Evolutionary conservation across 139 green algal species (phyloP), one percentile per base, ranked within the genome.

Genomic region (Klebsormidium nitens): DNA sequence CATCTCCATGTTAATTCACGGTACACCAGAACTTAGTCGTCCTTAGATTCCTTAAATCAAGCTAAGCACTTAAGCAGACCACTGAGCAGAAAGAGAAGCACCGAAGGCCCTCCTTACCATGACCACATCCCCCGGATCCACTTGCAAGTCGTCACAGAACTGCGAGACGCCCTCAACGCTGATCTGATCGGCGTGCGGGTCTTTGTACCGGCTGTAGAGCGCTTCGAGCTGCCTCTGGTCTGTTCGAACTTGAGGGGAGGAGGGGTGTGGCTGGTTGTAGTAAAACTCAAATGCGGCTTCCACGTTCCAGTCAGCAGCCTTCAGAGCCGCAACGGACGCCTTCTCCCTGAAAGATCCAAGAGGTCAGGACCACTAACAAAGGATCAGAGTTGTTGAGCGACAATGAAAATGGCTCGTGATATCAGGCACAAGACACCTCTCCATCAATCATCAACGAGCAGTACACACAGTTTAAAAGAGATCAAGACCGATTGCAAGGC

Each of bases 81-180:
- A n/a, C n/a, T n/a, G n/a, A n/a, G n/a, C n/a, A n/a, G n/a, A n/a
- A n/a, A n/a, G n/a, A n/a, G n/a, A n/a, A n/a, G n/a, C n/a, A n/a
- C n/a, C n/a, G 46, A 23, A 55, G 23, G 46, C 46, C 23, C 46
- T 14, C 6, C 67, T 70, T 69, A 75, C 68, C 68, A 69, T 69
- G 23, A 76, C 72, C 67, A 80, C 59, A 26, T 80, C 72, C 28
- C 44, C 32, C 28, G 72, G 72, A 14, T 80, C 72, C 57, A 80
- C 72, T 67, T 81, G 40, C 8, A 83, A 59, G 66, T 82, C 77
- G 31, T 83, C 76, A 47, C 77, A 83, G n/a, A 83, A 31, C 50
- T 46, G 65, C 5, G 49, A 64, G n/a, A 83, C 39, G 49, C 77
- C 77, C 4, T 83, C 77, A n/a, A 48, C 77, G 19, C 81, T 42